Percentiles rank a stretch among this genome's conserved stretches.
Conservation (phyloP, 495 filamentous ascomycete genomes). For the Aspergillus sclerotiicarbonarius region DNA sequence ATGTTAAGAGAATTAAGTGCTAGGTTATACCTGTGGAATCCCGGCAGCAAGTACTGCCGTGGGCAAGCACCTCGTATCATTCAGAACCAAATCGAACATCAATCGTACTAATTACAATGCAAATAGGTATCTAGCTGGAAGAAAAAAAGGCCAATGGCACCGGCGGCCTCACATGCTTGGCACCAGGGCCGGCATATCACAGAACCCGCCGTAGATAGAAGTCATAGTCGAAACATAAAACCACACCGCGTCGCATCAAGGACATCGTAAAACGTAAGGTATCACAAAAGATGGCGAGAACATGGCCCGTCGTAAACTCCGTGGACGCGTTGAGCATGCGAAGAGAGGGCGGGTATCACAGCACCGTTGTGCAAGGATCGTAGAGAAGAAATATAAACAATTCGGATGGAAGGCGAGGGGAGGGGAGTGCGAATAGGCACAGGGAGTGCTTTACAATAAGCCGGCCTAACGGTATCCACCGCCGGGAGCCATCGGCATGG, state of each 20-base stretch:
- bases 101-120: constrained; percentile 32
- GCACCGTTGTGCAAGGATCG: constrained; percentile 6
- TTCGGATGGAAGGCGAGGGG: not conserved
- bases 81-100: not conserved
- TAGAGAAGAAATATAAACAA: constrained; percentile 2
- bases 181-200: not conserved
- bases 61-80: not conserved
- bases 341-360: not conserved
- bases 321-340: not conserved
- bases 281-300: constrained; percentile 3
- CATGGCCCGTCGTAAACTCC: not conserved
- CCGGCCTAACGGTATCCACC: constrained; percentile 43
- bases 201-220: constrained; percentile 14
- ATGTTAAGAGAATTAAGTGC: too few relatives aligned
- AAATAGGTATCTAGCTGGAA: constrained; percentile 43
- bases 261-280: constrained; percentile 17
- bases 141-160: constrained; percentile 29
- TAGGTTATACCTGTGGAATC: too few relatives aligned
- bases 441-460: not conserved
- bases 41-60: too few relatives aligned
- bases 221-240: constrained; percentile 8
- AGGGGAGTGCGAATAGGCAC: not conserved
- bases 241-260: constrained; percentile 15
- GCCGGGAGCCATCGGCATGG: constrained; percentile 53
- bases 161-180: constrained; percentile 17